Evolutionary conservation across 2,329 filamentous ascomycete species (phyloP).

Genomic region (Colletotrichum paranaense): DNA sequence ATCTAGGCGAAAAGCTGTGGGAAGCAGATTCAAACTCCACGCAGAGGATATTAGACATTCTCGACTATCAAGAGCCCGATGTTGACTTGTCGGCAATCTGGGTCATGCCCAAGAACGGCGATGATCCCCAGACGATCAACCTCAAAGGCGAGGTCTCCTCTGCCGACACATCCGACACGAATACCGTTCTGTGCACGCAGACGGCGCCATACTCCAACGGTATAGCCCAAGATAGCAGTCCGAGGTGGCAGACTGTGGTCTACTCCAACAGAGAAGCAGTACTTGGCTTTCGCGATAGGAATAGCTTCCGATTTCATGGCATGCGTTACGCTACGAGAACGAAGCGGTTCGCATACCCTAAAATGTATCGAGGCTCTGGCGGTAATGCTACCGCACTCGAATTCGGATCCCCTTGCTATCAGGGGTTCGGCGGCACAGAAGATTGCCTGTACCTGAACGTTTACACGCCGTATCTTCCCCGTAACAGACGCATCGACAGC

Average conservation of each 20-base stretch:
- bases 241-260: constrained; percentile 50
- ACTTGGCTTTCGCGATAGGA: constrained; percentile 56
- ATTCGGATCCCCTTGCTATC: constrained; percentile 50
- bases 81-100: constrained; percentile 47
- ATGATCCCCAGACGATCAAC: constrained; percentile 42
- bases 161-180: constrained; percentile 28
- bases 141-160: constrained; percentile 40
- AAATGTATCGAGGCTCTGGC: constrained; percentile 44
- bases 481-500: constrained; percentile 37
- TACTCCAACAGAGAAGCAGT: constrained; percentile 52
- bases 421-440: constrained; percentile 47
- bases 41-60: constrained; percentile 48
- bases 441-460: constrained; percentile 60
- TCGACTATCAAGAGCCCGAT: constrained; percentile 44
- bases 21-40: constrained; percentile 43
- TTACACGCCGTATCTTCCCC: constrained; percentile 54
- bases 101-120: constrained; percentile 43
- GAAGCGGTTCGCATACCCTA: constrained; percentile 51
- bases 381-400: constrained; percentile 42
- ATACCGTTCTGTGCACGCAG: constrained; percentile 56
- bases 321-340: constrained; percentile 53
- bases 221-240: constrained; percentile 44
- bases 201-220: constrained; percentile 53
- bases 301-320: constrained; percentile 61
- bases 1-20: constrained; percentile 55